Conservation (phyloP, 306 rosid species). For the Rosa chinensis region DNA sequence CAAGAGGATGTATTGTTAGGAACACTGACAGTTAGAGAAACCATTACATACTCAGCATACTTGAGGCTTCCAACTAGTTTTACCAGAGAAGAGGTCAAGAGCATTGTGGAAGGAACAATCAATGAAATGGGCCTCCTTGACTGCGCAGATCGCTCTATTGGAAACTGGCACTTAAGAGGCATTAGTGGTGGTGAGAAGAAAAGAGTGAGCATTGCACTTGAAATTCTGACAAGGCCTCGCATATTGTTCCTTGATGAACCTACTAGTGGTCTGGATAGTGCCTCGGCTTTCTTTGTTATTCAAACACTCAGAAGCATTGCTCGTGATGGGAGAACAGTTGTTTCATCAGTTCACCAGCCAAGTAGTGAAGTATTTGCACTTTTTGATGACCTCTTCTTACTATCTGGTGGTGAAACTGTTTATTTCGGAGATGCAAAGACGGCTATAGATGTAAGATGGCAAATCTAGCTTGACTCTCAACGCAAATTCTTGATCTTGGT, state of each 20-base stretch:
- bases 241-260: constrained; percentile 85
- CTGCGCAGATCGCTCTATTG: constrained; percentile 68
- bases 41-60: constrained; percentile 65
- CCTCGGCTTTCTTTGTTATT: constrained; percentile 77
- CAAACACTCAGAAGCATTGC: constrained; percentile 77
- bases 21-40: constrained; percentile 72
- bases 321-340: constrained; percentile 73
- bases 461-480: neutral
- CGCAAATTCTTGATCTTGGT: neutral
- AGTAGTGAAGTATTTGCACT: constrained; percentile 87
- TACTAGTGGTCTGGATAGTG: constrained; percentile 90
- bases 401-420: constrained; percentile 80
- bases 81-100: constrained; percentile 50
- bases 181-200: constrained; percentile 91
- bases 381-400: constrained; percentile 80
- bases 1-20: constrained; percentile 85
- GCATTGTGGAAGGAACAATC: constrained; percentile 67
- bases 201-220: constrained; percentile 80
- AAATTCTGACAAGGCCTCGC: constrained; percentile 73
- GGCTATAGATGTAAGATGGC: constrained; percentile 58
- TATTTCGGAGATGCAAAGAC: constrained; percentile 81
- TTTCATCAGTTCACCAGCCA: constrained; percentile 85
- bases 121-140: constrained; percentile 89
- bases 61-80: constrained; percentile 60
- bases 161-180: constrained; percentile 84